Percentiles rank a stretch among this genome's conserved stretches.
phyloP scores from a whole-genome alignment of 441 rosid genomes.

The Viola pubescens region DNA sequence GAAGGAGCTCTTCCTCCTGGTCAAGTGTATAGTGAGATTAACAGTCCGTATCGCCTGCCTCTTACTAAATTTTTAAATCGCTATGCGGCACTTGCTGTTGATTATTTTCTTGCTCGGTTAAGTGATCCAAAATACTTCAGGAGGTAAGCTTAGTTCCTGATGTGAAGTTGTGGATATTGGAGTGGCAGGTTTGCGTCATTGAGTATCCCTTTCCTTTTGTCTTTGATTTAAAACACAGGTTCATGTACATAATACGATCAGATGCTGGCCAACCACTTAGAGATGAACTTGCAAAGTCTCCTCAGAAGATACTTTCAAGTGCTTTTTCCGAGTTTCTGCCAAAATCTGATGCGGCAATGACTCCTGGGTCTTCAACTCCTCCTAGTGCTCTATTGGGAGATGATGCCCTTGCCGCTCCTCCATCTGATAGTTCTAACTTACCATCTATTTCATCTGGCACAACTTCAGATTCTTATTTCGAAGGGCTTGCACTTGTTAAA shows the following conservation, averaged over 20 bases:
- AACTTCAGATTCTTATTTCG: conserved; percentile 77
- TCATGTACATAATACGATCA: conserved; percentile 86
- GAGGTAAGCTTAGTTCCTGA: conserved; percentile 49
- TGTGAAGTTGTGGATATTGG: conserved; percentile 15
- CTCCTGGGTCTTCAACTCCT: conserved; percentile 47
- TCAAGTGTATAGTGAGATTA: conserved; percentile 92
- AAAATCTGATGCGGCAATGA: conserved; percentile 47
- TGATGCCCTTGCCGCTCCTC: conserved; percentile 38
- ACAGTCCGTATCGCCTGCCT: conserved; percentile 97
- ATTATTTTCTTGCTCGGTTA: conserved; percentile 88
- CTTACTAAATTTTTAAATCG: conserved; percentile 91
- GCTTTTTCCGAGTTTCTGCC: conserved; percentile 77
- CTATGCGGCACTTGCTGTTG: conserved; percentile 90
- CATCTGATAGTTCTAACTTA: conserved; percentile 42
- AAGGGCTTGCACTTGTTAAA: conserved; percentile 89
- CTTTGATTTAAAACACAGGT: conserved; percentile 45
- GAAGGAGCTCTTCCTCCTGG: conserved; percentile 89
- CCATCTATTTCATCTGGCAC: conserved; percentile 35
- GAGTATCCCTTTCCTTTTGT: conserved; percentile 13
- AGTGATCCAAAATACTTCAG: conserved; percentile 90
- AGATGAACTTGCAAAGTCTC: conserved; percentile 95
- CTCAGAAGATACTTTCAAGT: conserved; percentile 76
- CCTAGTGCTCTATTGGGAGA: conserved; percentile 55
- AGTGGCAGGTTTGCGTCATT: conserved; percentile 4
- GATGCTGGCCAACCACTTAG: conserved; percentile 95